Evolutionary conservation across 139 green algal genomes (phyloP).

Genomic region (Tetratostichococcus sp.): DNA sequence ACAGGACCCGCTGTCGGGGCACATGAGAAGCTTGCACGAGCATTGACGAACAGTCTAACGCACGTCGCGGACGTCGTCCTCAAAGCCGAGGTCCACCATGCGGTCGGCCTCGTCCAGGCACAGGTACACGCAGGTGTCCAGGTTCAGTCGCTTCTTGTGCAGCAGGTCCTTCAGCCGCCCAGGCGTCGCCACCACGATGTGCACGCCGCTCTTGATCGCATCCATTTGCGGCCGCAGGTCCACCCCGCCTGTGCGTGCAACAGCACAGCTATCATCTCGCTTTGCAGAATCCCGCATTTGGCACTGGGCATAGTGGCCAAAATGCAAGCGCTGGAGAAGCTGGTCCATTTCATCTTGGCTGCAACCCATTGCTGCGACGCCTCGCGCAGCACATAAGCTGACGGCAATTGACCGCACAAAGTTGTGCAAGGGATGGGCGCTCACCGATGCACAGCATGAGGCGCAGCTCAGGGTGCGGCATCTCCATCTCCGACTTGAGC

Average conservation of each 20-base stretch:
- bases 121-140: conserved; percentile 91
- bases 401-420: too few species aligned
- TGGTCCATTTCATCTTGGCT: too few species aligned
- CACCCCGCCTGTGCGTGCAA: conserved; percentile 30
- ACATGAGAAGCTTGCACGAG: not conserved
- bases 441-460: conserved; percentile 86
- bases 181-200: conserved; percentile 90
- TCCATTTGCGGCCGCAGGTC: conserved; percentile 45
- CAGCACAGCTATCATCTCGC: too few species aligned
- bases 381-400: too few species aligned
- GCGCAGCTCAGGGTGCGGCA: conserved; percentile 67
- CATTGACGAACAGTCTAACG: not conserved
- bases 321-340: too few species aligned
- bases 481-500: conserved; percentile 34
- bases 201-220: conserved; percentile 63
- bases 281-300: too few species aligned
- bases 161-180: conserved; percentile 95
- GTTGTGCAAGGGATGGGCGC: too few species aligned
- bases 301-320: too few species aligned
- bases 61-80: conserved; percentile 85
- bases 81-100: conserved; percentile 97
- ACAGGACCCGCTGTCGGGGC: too few species aligned
- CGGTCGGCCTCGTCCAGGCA: conserved; percentile 97
- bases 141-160: conserved; percentile 80
- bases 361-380: too few species aligned